Conservation (phyloP, 78 protist genomes). For the Chrysochromulina parva region DNA sequence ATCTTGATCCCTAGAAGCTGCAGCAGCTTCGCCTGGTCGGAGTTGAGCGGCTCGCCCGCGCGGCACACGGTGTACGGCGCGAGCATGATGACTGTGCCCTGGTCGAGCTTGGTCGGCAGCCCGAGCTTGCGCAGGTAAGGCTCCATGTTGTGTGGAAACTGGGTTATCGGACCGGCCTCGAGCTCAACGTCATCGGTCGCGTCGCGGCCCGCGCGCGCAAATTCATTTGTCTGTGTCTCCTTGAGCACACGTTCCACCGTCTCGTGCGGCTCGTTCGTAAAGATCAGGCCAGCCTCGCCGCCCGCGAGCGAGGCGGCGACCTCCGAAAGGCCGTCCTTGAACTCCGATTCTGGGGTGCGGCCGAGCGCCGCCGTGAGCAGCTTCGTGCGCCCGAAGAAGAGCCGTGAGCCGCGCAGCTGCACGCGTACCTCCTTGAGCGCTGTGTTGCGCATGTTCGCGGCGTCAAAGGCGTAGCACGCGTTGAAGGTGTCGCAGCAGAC, state of each 20-base stretch:
- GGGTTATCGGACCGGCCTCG: constrained; percentile 43
- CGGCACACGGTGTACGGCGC: not conserved
- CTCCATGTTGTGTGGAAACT: constrained; percentile 51
- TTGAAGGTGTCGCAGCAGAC: constrained; percentile 50
- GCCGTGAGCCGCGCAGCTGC: constrained; percentile 15
- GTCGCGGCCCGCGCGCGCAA: constrained; percentile 84
- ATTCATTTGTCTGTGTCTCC: constrained; percentile 58
- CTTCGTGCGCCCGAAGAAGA: constrained; percentile 88
- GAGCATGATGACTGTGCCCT: not conserved
- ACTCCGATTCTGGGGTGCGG: constrained; percentile 53
- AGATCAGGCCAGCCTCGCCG: constrained; percentile 75
- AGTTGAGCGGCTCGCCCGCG: not conserved
- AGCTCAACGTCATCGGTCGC: constrained; percentile 66
- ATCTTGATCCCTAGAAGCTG: constrained; percentile 13
- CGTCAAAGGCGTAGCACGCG: constrained; percentile 56
- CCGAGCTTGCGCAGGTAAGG: constrained; percentile 43
- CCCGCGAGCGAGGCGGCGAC: constrained; percentile 33
- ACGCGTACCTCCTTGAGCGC: constrained; percentile 69
- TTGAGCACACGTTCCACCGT: constrained; percentile 26
- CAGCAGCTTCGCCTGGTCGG: constrained; percentile 41
- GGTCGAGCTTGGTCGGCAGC: constrained; percentile 21
- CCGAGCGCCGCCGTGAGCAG: constrained; percentile 85
- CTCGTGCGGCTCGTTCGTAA: constrained; percentile 70
- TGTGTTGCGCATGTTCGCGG: constrained; percentile 73
- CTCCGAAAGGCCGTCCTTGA: constrained; percentile 44